phyloP scores from a whole-genome alignment of 148 eudicot genomes.

The Diospyros lotus region DNA sequence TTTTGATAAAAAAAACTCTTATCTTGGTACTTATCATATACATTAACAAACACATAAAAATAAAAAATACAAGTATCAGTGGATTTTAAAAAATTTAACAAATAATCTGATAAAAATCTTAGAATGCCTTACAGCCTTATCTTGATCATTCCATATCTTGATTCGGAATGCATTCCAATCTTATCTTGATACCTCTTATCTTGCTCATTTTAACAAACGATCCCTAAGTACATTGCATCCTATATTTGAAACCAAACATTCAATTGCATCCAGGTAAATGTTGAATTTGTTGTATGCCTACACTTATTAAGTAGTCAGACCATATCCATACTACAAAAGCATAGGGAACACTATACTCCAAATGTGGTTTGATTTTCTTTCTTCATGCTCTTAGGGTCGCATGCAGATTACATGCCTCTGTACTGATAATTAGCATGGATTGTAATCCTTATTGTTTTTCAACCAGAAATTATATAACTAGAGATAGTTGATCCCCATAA shows the following conservation, averaged over 20 bases:
- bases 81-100: too few species aligned
- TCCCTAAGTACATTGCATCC: too few species aligned
- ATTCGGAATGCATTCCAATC: too few species aligned
- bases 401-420: background rate
- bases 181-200: too few species aligned
- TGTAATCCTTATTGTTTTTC: background rate
- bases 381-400: background rate
- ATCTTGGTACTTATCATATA: too few species aligned
- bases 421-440: background rate
- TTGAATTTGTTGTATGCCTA: background rate
- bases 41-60: too few species aligned
- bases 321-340: background rate
- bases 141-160: too few species aligned
- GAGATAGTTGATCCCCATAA: background rate
- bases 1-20: too few species aligned
- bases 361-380: background rate
- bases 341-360: background rate
- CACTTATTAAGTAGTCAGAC: background rate
- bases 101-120: too few species aligned
- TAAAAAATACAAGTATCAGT: too few species aligned
- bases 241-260: slow-evolving; percentile 1
- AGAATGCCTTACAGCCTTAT: too few species aligned
- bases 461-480: background rate
- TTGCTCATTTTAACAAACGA: too few species aligned
- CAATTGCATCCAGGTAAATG: background rate